Percentiles rank a stretch among this genome's conserved stretches.
Evolutionary conservation across 192 early-diverging fungal species (phyloP).

Genomic region (Coemansia guatemalensis): DNA sequence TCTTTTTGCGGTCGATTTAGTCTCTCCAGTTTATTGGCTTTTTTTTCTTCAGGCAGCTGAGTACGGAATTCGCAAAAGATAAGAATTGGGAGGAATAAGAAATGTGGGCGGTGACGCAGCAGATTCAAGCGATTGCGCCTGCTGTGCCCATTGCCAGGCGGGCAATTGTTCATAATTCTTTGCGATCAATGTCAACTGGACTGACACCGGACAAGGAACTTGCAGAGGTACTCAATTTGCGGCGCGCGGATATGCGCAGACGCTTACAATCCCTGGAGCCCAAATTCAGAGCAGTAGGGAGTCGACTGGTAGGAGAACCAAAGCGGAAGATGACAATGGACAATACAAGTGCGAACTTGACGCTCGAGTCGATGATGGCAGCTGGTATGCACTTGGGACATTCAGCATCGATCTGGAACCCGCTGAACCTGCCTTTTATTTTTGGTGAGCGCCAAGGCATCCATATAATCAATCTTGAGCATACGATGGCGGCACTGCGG

Average conservation of each 20-base stretch:
- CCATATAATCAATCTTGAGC: slow-evolving; percentile 92
- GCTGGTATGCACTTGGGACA: slow-evolving; percentile 92
- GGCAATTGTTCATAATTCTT: too few relatives aligned
- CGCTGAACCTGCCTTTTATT: slow-evolving; percentile 80
- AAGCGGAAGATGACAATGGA: slow-evolving; percentile 4
- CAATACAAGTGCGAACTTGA: slow-evolving; percentile 45
- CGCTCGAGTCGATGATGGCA: slow-evolving; percentile 69
- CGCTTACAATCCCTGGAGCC: not conserved
- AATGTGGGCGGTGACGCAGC: too few relatives aligned
- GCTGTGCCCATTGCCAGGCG: too few relatives aligned
- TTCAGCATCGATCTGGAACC: slow-evolving; percentile 71
- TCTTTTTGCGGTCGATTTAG: too few relatives aligned
- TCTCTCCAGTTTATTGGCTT: too few relatives aligned
- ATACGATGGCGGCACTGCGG: slow-evolving; percentile 80
- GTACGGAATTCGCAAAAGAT: too few relatives aligned
- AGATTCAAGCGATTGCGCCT: too few relatives aligned
- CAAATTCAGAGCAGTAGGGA: not conserved
- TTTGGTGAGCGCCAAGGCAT: slow-evolving; percentile 87
- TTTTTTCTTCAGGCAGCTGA: too few relatives aligned
- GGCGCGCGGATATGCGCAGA: not conserved
- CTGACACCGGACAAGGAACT: too few relatives aligned
- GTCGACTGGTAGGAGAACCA: not conserved
- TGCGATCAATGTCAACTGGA: too few relatives aligned
- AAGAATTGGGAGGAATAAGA: too few relatives aligned
- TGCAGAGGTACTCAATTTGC: too few relatives aligned